Evolutionary conservation across 1,284 basidiomycete genomes (phyloP), one percentile per base, ranked within the genome.

Genomic region (Sporisorium sorghi): DNA sequence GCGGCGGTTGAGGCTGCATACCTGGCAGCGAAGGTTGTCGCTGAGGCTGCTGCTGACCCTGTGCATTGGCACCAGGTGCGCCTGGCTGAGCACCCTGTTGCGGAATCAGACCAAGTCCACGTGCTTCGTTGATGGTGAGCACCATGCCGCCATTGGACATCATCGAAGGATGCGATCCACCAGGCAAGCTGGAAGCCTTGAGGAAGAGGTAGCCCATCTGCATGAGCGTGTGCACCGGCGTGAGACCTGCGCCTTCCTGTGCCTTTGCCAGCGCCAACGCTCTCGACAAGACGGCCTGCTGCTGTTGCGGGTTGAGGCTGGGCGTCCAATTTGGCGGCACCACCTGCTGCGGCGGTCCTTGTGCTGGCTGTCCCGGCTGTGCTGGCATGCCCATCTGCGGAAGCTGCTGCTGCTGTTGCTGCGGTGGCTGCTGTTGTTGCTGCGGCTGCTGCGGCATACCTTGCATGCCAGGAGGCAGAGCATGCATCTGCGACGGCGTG

Each of bases 171-270:
- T 72, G 73, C 21, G 71, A 76, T 11, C 63, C 67, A 7, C 70
- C 67, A 5, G 78, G 78, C 46, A 75, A 49, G 42, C 75, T 77
- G n/a, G 73, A 66, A 11, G 71, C 73, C 47, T 79, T 80, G 39
- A 83, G 60, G 63, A 79, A 82, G 40, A 83, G 71, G 42, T 73
- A 83, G 46, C 81, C 81, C 71, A 81, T 72, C 57, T 81, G 77
- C 61, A 76, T 66, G 9, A 83, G 59, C 17, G 78, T 75, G 33
- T 79, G 76, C 5, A 77, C 69, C 7, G 80, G 75, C 14, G 77
- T 78, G 37, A 74, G 62, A 11, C 62, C 60, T 0, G 77, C 60
- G 8, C 69, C 65, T 32, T 75, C 69, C 48, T 79, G 76, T 33
- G 72, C 65, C 58, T 80, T 79, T 28, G 77, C 70, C 6, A 77